Evolutionary conservation across 176 grass and related monocot species (phyloP), one percentile per base, ranked within the genome.

Genomic region (Paspalum vaginatum): DNA sequence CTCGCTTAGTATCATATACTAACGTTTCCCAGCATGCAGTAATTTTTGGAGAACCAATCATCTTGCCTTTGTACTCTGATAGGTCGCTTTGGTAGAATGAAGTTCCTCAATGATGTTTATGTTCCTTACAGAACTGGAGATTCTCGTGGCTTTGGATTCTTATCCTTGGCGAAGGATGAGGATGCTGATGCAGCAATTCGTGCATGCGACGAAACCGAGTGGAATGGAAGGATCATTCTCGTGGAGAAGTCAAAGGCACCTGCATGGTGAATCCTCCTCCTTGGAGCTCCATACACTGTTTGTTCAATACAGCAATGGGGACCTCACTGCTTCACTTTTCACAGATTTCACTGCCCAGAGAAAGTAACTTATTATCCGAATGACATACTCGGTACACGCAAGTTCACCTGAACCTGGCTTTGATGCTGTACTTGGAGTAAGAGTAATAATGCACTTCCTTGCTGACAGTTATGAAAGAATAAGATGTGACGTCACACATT

Each of bases 141-240:
- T 88, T 97, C 91, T 75, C 81, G 91, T 79, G 94, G 94, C 61
- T 97, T 89, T 89, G 94, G 91, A 63, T 97, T 97, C 81, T 72
- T 97, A 81, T 86, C 83, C 13, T 73, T 97, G 81, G 94, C 87
- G 73, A 97, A 56, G 83, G 90, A 97, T 77, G 88, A 90, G 85
- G 94, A 97, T 61, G 94, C 94, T 12, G 94, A 97, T 87, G 94
- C 85, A 78, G 94, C 94, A 75, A 97, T 97, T 56, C 89, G 86
- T 84, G 84, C 91, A 83, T 85, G 92, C 39, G 88, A 97, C 20
- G 89, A 91, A 69, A 89, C 88, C 22, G 88, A 85, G 57, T 97
- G 94, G 94, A 97, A 91, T 74, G 91, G 91, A 47, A 91, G 91
- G 78, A 91, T 97, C 65, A 90, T 97, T 81, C 88, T 93, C 73